Evolutionary conservation across 2,329 filamentous ascomycete species (phyloP).

Genomic region (Lasiodiplodia sp.): DNA sequence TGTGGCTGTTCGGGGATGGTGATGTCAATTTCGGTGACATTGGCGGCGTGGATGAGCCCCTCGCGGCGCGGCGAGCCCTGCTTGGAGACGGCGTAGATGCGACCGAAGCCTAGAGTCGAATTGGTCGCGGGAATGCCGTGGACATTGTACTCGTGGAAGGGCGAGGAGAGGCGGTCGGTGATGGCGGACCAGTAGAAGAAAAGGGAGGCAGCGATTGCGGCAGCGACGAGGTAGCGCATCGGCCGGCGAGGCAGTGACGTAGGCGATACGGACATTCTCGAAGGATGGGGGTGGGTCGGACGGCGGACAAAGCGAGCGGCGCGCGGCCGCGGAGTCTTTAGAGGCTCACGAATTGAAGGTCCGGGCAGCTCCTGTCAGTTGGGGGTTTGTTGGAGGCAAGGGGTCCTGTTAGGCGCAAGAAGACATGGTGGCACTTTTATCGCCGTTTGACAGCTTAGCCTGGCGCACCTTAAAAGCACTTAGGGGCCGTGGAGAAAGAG

Average conservation of each 20-base stretch:
- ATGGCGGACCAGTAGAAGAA: conserved; percentile 28
- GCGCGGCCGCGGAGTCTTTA: conserved; percentile 27
- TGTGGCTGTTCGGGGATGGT: conserved; percentile 51
- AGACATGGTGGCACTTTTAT: conserved; percentile 27
- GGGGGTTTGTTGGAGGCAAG: conserved; percentile 24
- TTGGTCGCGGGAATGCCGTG: conserved; percentile 38
- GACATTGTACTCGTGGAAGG: conserved; percentile 4
- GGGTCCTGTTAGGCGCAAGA: conserved; percentile 26
- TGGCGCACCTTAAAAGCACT: conserved; percentile 15
- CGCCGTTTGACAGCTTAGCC: conserved; percentile 8
- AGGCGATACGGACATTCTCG: conserved; percentile 30
- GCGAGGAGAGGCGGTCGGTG: conserved; percentile 12
- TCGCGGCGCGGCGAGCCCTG: conserved; percentile 49
- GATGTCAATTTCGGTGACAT: conserved; percentile 52
- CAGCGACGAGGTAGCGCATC: conserved; percentile 30
- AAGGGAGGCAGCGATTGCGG: conserved; percentile 14
- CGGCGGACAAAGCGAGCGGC: conserved; percentile 19
- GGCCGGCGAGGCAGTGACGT: conserved; percentile 31
- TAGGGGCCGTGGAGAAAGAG: conserved; percentile 14
- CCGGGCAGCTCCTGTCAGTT: background rate
- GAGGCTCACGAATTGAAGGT: conserved; percentile 15
- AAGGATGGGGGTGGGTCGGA: conserved; percentile 3
- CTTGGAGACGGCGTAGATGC: conserved; percentile 51
- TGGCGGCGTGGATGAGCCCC: conserved; percentile 50
- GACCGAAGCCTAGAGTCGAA: conserved; percentile 50